Conservation (phyloP, 1,284 basidiomycete species). For the Psilocybe mexicana region DNA sequence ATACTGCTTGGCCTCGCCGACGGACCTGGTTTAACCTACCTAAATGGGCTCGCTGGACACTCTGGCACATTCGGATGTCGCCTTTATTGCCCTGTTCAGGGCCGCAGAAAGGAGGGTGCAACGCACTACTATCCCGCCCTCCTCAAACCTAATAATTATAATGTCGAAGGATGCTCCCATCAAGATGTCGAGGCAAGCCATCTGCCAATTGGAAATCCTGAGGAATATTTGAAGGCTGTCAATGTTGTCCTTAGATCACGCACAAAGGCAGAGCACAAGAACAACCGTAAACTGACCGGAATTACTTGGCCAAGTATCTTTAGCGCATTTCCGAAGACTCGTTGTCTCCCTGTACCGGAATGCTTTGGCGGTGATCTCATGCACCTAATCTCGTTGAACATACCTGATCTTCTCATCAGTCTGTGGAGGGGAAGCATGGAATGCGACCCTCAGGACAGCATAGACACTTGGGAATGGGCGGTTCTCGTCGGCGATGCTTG, state of each 20-base stretch:
- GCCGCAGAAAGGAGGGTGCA: conserved; percentile 30
- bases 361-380: conserved; percentile 21
- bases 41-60: conserved; percentile 29
- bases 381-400: conserved; percentile 17
- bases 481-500: conserved; percentile 26
- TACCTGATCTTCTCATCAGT: conserved; percentile 13
- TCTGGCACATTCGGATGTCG: conserved; percentile 21
- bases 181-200: conserved; percentile 22
- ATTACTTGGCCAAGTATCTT: conserved; percentile 23
- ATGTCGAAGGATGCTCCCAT: conserved; percentile 33
- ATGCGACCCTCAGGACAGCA: conserved; percentile 21
- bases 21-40: conserved; percentile 24
- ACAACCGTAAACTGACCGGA: conserved; percentile 19
- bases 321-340: conserved; percentile 1
- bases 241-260: conserved; percentile 16
- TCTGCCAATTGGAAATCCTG: neutral
- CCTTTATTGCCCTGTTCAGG: conserved; percentile 26
- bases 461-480: conserved; percentile 35
- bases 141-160: conserved; percentile 25
- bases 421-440: conserved; percentile 21
- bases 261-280: conserved; percentile 17
- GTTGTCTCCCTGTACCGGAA: conserved; percentile 15
- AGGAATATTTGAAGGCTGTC: neutral
- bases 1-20: conserved; percentile 21
- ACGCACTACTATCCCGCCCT: conserved; percentile 28